Evolutionary conservation across 495 filamentous ascomycete genomes (phyloP).

Genomic region (Pseudotulostoma volvatum): DNA sequence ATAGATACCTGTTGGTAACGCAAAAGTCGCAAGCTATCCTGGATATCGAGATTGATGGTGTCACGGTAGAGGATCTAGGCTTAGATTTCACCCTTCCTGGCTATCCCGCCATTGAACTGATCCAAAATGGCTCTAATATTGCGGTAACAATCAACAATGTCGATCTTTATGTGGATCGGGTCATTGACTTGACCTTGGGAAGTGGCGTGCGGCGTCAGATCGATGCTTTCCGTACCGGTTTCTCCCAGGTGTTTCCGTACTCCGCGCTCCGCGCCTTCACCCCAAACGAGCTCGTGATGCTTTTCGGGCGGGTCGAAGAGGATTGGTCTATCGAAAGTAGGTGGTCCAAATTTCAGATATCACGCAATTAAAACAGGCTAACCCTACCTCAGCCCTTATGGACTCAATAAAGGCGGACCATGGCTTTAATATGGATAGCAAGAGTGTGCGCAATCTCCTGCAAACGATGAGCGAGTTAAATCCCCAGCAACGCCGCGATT

Average conservation of each 20-base stretch:
- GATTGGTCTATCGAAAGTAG: constrained; percentile 97
- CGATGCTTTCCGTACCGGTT: constrained; percentile 79
- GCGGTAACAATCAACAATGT: constrained; percentile 82
- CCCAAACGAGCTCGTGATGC: constrained; percentile 86
- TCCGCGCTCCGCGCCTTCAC: constrained; percentile 87
- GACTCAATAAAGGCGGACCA: constrained; percentile 99
- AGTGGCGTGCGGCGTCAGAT: constrained; percentile 76
- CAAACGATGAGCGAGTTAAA: constrained; percentile 88
- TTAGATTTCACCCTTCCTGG: constrained; percentile 92
- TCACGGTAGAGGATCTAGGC: constrained; percentile 67
- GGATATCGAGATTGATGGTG: constrained; percentile 54
- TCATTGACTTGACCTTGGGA: constrained; percentile 82
- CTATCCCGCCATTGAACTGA: constrained; percentile 76
- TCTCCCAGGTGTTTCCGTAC: constrained; percentile 94
- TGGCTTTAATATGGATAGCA: constrained; percentile 98
- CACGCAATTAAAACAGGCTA: constrained; percentile 6
- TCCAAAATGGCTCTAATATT: constrained; percentile 53
- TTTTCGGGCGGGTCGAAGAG: constrained; percentile 88
- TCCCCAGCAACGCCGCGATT: constrained; percentile 65
- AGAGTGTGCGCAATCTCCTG: constrained; percentile 83
- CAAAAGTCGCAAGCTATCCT: constrained; percentile 55
- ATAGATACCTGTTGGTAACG: constrained; percentile 40
- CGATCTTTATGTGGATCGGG: constrained; percentile 67
- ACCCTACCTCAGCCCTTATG: constrained; percentile 53
- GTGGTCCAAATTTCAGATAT: constrained; percentile 13